Evolutionary conservation across 768 basidiomycete genomes (phyloP), one percentile per base, ranked within the genome.

Genomic region (Arthromyces matolae): DNA sequence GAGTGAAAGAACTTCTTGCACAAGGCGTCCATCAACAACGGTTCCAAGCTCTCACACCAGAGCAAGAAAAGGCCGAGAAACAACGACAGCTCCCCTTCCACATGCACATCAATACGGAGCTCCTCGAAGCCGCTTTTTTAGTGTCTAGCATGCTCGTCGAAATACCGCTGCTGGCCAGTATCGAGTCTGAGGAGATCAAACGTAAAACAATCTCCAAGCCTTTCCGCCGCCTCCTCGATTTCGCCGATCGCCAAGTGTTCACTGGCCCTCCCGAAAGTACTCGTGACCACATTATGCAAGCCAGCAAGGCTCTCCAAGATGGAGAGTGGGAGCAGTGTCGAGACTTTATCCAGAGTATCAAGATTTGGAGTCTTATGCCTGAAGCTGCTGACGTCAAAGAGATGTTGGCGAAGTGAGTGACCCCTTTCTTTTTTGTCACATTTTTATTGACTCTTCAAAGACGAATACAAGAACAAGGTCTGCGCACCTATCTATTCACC

Each of bases 81-180:
- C 86, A 93, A 55, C 81, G 96, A 27, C 92, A 97, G 59, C 77
- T 99, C 19, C 96, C 96, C 23, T 99, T 98, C 85, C 96, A 99
- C 68, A 89, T 98, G 88, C 96, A 99, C 68, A 93, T 98, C 70
- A 99, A 98, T 72, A 92, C 96, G 12, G 96, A 98, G 68, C 76
- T 99, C 8, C 75, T 98, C 46, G 96, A 98, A 67, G 94, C 94
- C 16, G 96, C 93, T 1, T 99, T 98, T 76, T 78, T 99, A 34
- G 93, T 96, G 14, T 94, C 92, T 13, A 97, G 94, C 71, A 99
- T 99, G 96, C 79, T 99, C 29, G 87, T 97, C 31, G 96, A 98
- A 70, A 93, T 99, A 14, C 96, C 96, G 3, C 70, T 97, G 19
- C 73, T 98, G 14, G 96, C 96, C 3, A 93, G 89, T 64, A 89